Percentiles rank a stretch among this genome's conserved stretches.
Conservation (phyloP, 2,329 filamentous ascomycete species). For the Cladophialophora exuberans region DNA sequence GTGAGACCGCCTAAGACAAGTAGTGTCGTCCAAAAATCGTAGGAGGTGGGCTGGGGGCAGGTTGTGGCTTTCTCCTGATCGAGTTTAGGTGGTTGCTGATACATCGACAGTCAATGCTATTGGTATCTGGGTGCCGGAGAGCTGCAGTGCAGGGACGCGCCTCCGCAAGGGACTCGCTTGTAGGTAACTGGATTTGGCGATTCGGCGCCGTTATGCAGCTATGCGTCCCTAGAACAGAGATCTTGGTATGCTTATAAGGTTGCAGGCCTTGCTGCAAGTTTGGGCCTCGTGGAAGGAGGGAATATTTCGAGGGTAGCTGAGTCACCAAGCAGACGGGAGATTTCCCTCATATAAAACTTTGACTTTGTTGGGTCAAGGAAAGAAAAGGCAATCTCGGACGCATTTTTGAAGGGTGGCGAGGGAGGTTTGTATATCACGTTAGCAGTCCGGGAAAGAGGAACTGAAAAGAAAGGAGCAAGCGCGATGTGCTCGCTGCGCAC, state of each 20-base stretch:
- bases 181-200: conserved; percentile 4
- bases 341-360: neutral
- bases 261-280: conserved; percentile 10
- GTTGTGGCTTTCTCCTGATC: conserved; percentile 29
- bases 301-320: neutral
- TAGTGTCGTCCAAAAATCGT: conserved; percentile 6
- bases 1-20: too few species aligned
- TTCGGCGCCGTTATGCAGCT: conserved; percentile 1
- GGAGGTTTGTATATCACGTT: conserved; percentile 19
- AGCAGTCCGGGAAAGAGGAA: neutral
- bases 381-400: neutral
- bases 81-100: conserved; percentile 27
- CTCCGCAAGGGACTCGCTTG: conserved; percentile 14
- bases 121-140: conserved; percentile 15
- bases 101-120: conserved; percentile 19
- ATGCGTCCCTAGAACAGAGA: conserved; percentile 7
- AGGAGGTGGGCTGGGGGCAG: conserved; percentile 8
- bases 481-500: neutral
- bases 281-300: neutral
- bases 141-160: conserved; percentile 12
- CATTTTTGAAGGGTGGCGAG: neutral
- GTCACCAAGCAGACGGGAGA: neutral
- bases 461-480: too few species aligned
- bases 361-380: neutral
- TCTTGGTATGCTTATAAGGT: conserved; percentile 16